phyloP scores from a whole-genome alignment of 2,329 filamentous ascomycete species.

The Sporothrix globosa region DNA sequence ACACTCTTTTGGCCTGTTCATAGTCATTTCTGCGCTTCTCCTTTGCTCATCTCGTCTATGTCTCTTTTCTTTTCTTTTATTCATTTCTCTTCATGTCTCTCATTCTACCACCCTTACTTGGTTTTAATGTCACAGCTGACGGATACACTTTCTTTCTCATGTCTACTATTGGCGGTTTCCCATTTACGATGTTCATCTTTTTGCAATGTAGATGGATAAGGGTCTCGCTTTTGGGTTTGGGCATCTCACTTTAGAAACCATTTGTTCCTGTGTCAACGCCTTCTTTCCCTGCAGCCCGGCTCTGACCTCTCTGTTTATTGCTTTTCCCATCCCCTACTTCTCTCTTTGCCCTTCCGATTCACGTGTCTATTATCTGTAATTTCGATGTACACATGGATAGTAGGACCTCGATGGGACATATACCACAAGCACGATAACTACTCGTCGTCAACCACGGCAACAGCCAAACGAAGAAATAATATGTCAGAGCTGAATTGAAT shows the following conservation, averaged over 20 bases:
- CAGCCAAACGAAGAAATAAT: not conserved
- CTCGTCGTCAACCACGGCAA: not conserved
- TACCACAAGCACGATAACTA: not conserved
- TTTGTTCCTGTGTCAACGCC: not conserved
- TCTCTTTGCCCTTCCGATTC: not conserved
- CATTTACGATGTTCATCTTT: constrained; percentile 6
- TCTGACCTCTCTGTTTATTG: not conserved
- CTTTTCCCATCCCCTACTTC: not conserved
- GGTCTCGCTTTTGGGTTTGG: constrained; percentile 3
- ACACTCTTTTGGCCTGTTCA: constrained; percentile 10
- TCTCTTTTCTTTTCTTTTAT: not conserved
- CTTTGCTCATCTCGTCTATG: not conserved
- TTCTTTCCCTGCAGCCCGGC: not conserved
- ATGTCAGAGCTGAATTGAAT: not conserved
- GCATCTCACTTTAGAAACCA: constrained; percentile 17
- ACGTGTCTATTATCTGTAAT: not conserved
- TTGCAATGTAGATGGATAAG: constrained; percentile 20
- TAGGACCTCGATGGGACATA: not conserved
- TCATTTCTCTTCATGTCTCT: constrained; percentile 19
- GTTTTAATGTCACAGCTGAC: constrained; percentile 26
- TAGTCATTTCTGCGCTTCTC: constrained; percentile 5
- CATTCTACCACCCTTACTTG: constrained; percentile 11
- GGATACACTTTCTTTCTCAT: not conserved
- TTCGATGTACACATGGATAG: not conserved
- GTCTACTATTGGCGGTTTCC: not conserved